Conservation (phyloP, 768 basidiomycete species). For the Pleurotus giganteus region DNA sequence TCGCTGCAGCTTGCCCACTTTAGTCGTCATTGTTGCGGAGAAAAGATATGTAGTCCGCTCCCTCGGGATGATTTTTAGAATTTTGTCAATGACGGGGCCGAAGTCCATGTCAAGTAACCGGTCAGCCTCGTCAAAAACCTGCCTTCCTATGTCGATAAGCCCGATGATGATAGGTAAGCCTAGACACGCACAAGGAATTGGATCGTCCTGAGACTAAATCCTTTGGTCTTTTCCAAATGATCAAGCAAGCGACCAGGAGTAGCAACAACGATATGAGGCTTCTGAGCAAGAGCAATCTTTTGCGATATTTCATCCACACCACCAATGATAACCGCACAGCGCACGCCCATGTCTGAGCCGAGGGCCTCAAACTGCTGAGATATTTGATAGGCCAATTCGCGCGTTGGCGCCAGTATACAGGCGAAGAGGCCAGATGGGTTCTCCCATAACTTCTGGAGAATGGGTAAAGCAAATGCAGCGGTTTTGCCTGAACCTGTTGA, state of each 20-base stretch:
- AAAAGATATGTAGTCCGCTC: slow-evolving; percentile 95
- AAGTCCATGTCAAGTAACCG: slow-evolving; percentile 96
- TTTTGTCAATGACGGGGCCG: slow-evolving; percentile 92
- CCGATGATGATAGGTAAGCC: not conserved
- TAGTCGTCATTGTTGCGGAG: slow-evolving; percentile 99
- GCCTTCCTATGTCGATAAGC: not conserved
- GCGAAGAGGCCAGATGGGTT: slow-evolving; percentile 93
- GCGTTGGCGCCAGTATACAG: slow-evolving; percentile 93
- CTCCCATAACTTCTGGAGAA: slow-evolving; percentile 95
- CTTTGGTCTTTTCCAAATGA: slow-evolving; percentile 96
- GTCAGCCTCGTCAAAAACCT: slow-evolving; percentile 99
- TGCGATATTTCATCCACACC: slow-evolving; percentile 92
- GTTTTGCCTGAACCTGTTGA: slow-evolving; percentile 98
- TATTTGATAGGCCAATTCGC: slow-evolving; percentile 97
- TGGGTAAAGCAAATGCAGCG: slow-evolving; percentile 94
- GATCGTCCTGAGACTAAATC: slow-evolving; percentile 81
- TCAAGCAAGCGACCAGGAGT: slow-evolving; percentile 93
- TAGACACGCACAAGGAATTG: slow-evolving; percentile 75
- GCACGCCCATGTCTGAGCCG: slow-evolving; percentile 89
- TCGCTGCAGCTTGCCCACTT: slow-evolving; percentile 93
- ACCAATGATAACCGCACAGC: slow-evolving; percentile 91
- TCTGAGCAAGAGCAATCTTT: slow-evolving; percentile 87
- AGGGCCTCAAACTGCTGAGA: slow-evolving; percentile 94
- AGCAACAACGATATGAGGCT: slow-evolving; percentile 92
- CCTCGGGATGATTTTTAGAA: slow-evolving; percentile 91